Evolutionary conservation across 768 basidiomycete species (phyloP).

Genomic region (Ramaria rubella): DNA sequence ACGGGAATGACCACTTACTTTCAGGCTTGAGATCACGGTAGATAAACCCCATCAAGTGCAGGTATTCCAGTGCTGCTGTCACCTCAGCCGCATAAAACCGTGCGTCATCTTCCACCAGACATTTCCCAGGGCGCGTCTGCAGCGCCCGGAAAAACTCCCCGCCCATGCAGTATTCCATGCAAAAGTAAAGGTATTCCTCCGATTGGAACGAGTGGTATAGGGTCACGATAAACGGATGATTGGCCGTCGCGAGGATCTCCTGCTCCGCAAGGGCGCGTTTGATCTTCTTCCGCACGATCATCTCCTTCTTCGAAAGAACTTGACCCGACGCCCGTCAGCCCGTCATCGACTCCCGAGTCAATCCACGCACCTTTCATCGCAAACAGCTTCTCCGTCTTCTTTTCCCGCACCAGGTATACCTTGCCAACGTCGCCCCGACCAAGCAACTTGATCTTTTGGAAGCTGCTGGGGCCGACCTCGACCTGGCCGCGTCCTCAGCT

Average conservation of each 20-base stretch:
- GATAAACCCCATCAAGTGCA: conserved; percentile 99
- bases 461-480: conserved; percentile 90
- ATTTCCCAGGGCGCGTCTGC: conserved; percentile 94
- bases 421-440: conserved; percentile 98
- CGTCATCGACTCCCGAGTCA: not conserved
- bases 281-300: conserved; percentile 99
- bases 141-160: conserved; percentile 99
- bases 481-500: conserved; percentile 43
- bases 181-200: conserved; percentile 95
- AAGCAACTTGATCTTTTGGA: conserved; percentile 95
- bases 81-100: conserved; percentile 99
- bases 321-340: conserved; percentile 11
- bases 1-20: conserved; percentile 52
- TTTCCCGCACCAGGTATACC: conserved; percentile 96
- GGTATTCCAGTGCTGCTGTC: conserved; percentile 92
- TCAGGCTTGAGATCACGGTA: conserved; percentile 99
- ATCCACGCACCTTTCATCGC: conserved; percentile 92
- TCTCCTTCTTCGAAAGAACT: conserved; percentile 98
- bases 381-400: conserved; percentile 92
- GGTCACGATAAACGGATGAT: conserved; percentile 99
- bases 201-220: conserved; percentile 99
- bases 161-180: conserved; percentile 99
- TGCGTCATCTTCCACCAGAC: conserved; percentile 90
- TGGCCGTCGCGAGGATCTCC: conserved; percentile 96
- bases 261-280: conserved; percentile 98